A percentile compares a stretch with the other conserved stretches of the same genome.
These are phyloP conservation scores for Aspergillus chevalieri DNA, from an alignment of 2,329 filamentous ascomycete genomes.

Conservation along the genomic window DNA sequence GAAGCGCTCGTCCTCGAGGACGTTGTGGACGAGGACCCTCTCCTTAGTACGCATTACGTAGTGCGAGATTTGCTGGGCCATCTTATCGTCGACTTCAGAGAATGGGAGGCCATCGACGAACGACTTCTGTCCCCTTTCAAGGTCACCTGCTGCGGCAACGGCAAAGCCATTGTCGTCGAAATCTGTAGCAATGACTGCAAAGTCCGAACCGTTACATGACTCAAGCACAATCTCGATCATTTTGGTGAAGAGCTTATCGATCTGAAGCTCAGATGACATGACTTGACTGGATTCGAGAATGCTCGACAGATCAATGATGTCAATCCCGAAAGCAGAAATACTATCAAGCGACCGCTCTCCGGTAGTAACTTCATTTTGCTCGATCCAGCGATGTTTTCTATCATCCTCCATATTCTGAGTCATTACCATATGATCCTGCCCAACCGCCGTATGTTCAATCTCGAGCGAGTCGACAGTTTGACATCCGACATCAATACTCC, in stretches of 20 bases:
- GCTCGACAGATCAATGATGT: slow-evolving; percentile 59
- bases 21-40: slow-evolving; percentile 57
- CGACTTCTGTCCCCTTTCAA: slow-evolving; percentile 49
- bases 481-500: slow-evolving; percentile 49
- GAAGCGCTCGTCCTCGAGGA: slow-evolving; percentile 60
- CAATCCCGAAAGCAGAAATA: slow-evolving; percentile 34
- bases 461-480: slow-evolving; percentile 51
- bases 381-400: slow-evolving; percentile 38
- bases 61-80: slow-evolving; percentile 56
- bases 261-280: slow-evolving; percentile 59
- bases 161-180: slow-evolving; percentile 55
- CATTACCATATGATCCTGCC: slow-evolving; percentile 23
- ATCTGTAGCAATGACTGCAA: slow-evolving; percentile 56
- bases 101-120: slow-evolving; percentile 52
- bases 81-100: slow-evolving; percentile 51
- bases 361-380: slow-evolving; percentile 33
- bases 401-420: slow-evolving; percentile 32
- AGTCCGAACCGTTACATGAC: slow-evolving; percentile 55
- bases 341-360: slow-evolving; percentile 34
- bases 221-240: slow-evolving; percentile 61
- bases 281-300: slow-evolving; percentile 61
- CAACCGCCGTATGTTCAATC: slow-evolving; percentile 26
- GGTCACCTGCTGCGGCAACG: slow-evolving; percentile 55
- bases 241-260: slow-evolving; percentile 57
- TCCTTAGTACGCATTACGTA: slow-evolving; percentile 59